These are phyloP conservation scores for Colletotrichum sp. DNA, from an alignment of 2,329 filamentous ascomycete species.

Conservation along the genomic window DNA sequence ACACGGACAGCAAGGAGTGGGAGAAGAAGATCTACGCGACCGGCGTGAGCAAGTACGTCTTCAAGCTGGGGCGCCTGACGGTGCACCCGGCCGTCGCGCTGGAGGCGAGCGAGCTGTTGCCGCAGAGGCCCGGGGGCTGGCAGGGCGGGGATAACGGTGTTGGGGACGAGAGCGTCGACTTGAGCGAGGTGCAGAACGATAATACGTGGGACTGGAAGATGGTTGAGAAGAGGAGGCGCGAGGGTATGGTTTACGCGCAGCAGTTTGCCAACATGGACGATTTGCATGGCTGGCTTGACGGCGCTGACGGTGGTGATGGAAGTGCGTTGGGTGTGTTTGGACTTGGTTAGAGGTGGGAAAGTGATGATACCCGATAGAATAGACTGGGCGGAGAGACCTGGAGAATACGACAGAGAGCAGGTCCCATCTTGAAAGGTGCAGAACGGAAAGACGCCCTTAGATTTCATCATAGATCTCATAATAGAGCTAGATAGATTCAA, in stretches of 20 bases:
- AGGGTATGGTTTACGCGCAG: conserved; percentile 58
- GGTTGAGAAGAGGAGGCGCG: conserved; percentile 58
- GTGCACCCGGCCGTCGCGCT: conserved; percentile 82
- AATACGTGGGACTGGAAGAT: conserved; percentile 62
- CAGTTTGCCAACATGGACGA: conserved; percentile 63
- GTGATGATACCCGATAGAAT: conserved; percentile 12
- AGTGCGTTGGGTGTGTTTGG: conserved; percentile 56
- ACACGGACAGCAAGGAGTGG: conserved; percentile 50
- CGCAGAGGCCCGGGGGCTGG: conserved; percentile 72
- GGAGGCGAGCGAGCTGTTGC: conserved; percentile 73
- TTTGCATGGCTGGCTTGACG: conserved; percentile 56
- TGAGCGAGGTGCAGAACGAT: conserved; percentile 36
- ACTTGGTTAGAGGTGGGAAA: conserved; percentile 33
- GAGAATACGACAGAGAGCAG: neutral
- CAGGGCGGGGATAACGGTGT: conserved; percentile 47
- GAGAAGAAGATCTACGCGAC: conserved; percentile 73
- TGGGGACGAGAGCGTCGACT: conserved; percentile 40
- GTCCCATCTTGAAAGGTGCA: neutral
- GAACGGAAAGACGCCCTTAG: neutral
- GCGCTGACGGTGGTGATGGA: conserved; percentile 53
- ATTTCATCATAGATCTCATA: neutral
- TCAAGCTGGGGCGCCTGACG: conserved; percentile 82
- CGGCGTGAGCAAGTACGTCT: conserved; percentile 79
- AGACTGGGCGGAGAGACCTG: neutral
- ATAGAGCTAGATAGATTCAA: neutral